Percentiles rank a stretch among this genome's conserved stretches.
Conservation (phyloP, 73 alveolate species). For the Paramecium biaurelia region DNA sequence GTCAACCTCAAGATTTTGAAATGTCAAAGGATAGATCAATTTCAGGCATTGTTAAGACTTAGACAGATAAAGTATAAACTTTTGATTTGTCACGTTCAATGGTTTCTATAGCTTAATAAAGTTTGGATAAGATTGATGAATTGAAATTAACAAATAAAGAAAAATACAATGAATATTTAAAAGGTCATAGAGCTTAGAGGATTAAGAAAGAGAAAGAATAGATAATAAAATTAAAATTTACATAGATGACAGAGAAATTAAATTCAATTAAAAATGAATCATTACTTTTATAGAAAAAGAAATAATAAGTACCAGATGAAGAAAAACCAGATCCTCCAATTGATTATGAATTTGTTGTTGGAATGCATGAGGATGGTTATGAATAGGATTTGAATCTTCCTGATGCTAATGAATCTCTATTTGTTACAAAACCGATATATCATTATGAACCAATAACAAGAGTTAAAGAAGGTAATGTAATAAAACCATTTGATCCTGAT, state of each 20-base stretch:
- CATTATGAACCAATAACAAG: slow-evolving; percentile 75
- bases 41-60: neutral
- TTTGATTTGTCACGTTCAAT: slow-evolving; percentile 31
- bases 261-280: slow-evolving; percentile 81
- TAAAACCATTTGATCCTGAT: slow-evolving; percentile 66
- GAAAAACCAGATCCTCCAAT: slow-evolving; percentile 55
- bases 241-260: slow-evolving; percentile 68
- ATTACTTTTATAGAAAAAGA: slow-evolving; percentile 67
- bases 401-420: slow-evolving; percentile 79
- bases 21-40: neutral
- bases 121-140: slow-evolving; percentile 78
- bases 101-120: neutral
- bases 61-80: slow-evolving; percentile 14
- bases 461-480: neutral
- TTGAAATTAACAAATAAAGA: slow-evolving; percentile 50
- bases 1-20: slow-evolving; percentile 79
- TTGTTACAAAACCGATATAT: slow-evolving; percentile 81
- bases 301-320: slow-evolving; percentile 52
- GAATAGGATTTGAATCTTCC: slow-evolving; percentile 58
- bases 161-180: slow-evolving; percentile 74
- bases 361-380: slow-evolving; percentile 54
- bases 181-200: slow-evolving; percentile 65
- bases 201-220: slow-evolving; percentile 71
- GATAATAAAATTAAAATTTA: slow-evolving; percentile 67
- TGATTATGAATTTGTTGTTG: slow-evolving; percentile 66